Conservation (phyloP, 352 stramenopile species). For the Phytophthora gonapodyides region DNA sequence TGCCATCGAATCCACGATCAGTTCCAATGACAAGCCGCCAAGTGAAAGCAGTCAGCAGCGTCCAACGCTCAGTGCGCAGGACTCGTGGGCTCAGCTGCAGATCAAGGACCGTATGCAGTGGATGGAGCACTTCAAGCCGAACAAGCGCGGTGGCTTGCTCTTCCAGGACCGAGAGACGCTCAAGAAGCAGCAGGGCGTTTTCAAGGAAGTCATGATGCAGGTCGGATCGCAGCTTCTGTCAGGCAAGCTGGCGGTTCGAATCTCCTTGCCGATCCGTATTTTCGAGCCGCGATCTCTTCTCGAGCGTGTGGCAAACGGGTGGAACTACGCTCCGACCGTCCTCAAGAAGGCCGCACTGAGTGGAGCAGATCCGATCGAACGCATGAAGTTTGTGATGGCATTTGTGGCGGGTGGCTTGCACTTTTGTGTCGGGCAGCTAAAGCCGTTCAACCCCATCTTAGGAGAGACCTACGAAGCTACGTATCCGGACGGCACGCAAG, state of each 20-base stretch:
- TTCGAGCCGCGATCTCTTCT: slow-evolving; percentile 77
- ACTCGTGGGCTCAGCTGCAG: slow-evolving; percentile 58
- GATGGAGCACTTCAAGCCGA: slow-evolving; percentile 60
- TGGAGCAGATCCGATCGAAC: slow-evolving; percentile 54
- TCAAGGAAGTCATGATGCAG: slow-evolving; percentile 82
- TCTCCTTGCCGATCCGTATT: slow-evolving; percentile 77
- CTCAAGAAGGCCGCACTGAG: slow-evolving; percentile 70
- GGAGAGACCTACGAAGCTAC: slow-evolving; percentile 79
- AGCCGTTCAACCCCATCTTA: slow-evolving; percentile 84
- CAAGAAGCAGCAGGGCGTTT: slow-evolving; percentile 82
- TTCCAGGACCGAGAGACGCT: slow-evolving; percentile 70
- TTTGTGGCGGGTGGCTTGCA: slow-evolving; percentile 73
- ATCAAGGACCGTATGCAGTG: slow-evolving; percentile 61
- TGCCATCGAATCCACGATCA: slow-evolving; percentile 16
- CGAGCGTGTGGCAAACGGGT: slow-evolving; percentile 73
- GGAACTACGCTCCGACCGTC: slow-evolving; percentile 78
- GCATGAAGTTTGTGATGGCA: slow-evolving; percentile 73
- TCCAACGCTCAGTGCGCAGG: slow-evolving; percentile 23
- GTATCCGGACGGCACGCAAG: slow-evolving; percentile 67
- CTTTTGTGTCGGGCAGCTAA: slow-evolving; percentile 74
- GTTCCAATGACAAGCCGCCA: slow-evolving; percentile 7
- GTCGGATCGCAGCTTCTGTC: slow-evolving; percentile 70
- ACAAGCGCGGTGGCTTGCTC: slow-evolving; percentile 73
- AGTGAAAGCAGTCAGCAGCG: slow-evolving; percentile 14
- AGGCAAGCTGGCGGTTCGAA: slow-evolving; percentile 69